These are phyloP conservation scores for Leccinum huronense DNA, from an alignment of 1,284 basidiomycete species.

Conservation along the genomic window DNA sequence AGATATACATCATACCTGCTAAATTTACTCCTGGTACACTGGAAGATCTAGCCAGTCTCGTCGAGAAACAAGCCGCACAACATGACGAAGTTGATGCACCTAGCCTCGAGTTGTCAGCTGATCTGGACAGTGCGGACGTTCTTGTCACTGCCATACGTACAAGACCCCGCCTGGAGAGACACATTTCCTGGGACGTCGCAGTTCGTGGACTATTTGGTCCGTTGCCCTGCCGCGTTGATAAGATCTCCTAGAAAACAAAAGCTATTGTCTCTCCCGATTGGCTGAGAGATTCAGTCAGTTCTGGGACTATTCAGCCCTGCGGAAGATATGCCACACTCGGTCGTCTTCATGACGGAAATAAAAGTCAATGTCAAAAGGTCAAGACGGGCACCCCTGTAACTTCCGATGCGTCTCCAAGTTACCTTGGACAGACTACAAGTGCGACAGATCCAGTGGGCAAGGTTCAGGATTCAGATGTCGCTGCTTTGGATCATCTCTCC, in stretches of 20 bases:
- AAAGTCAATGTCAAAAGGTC: slow-evolving; percentile 42
- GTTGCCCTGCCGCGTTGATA: slow-evolving; percentile 9
- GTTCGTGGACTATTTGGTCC: slow-evolving; percentile 42
- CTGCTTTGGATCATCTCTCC: slow-evolving; percentile 39
- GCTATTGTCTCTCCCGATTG: slow-evolving; percentile 66
- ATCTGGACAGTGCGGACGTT: slow-evolving; percentile 55
- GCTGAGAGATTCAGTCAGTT: slow-evolving; percentile 55
- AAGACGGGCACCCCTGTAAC: not conserved
- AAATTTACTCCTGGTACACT: slow-evolving; percentile 50
- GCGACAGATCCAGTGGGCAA: slow-evolving; percentile 14
- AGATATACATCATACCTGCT: slow-evolving; percentile 56
- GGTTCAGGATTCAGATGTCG: slow-evolving; percentile 16
- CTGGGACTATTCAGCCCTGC: slow-evolving; percentile 47
- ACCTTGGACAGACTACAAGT: slow-evolving; percentile 11
- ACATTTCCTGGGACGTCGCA: slow-evolving; percentile 60
- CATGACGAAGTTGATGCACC: not conserved
- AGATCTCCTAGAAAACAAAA: slow-evolving; percentile 51
- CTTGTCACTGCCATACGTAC: slow-evolving; percentile 65
- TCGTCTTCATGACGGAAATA: slow-evolving; percentile 48
- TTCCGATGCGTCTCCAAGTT: slow-evolving; percentile 10
- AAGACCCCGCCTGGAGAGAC: slow-evolving; percentile 64
- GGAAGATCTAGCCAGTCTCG: slow-evolving; percentile 46
- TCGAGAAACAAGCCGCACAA: slow-evolving; percentile 36
- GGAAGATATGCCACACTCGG: slow-evolving; percentile 53
- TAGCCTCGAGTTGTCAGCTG: slow-evolving; percentile 41